These are phyloP conservation scores for Linum trigynum DNA, from an alignment of 345 rosid genomes.

Conservation along the genomic window DNA sequence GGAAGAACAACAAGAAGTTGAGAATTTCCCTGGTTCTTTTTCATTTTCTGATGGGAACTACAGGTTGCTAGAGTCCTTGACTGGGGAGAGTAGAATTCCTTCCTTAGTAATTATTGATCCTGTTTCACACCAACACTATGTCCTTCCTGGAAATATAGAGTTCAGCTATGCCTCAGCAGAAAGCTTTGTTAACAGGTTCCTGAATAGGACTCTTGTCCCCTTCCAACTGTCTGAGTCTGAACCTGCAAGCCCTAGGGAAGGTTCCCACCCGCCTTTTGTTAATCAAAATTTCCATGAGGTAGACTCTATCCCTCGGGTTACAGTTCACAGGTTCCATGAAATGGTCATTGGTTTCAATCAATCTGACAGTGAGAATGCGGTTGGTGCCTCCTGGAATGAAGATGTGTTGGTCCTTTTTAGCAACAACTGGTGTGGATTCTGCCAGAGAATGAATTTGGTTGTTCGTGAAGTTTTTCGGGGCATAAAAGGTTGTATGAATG, in stretches of 20 bases:
- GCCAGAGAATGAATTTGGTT: constrained; percentile 88
- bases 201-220: constrained; percentile 56
- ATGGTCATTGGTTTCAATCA: constrained; percentile 48
- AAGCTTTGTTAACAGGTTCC: constrained; percentile 46
- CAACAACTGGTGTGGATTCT: constrained; percentile 84
- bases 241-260: constrained; percentile 34
- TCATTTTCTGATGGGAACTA: constrained; percentile 72
- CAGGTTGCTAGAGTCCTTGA: constrained; percentile 45
- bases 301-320: constrained; percentile 61
- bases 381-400: constrained; percentile 33
- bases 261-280: constrained; percentile 63
- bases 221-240: constrained; percentile 47
- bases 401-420: constrained; percentile 89
- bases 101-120: constrained; percentile 73
- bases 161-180: constrained; percentile 40
- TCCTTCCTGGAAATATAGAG: constrained; percentile 27
- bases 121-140: constrained; percentile 51
- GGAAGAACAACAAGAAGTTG: constrained; percentile 29
- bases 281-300: constrained; percentile 74
- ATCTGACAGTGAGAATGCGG: constrained; percentile 29
- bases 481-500: constrained; percentile 37
- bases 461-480: constrained; percentile 75
- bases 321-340: constrained; percentile 44
- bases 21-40: constrained; percentile 53
- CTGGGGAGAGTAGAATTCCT: constrained; percentile 65